A percentile compares a stretch with the other conserved stretches of the same genome.
Conservation (phyloP, 768 basidiomycete genomes). For the Russula olivacea region DNA sequence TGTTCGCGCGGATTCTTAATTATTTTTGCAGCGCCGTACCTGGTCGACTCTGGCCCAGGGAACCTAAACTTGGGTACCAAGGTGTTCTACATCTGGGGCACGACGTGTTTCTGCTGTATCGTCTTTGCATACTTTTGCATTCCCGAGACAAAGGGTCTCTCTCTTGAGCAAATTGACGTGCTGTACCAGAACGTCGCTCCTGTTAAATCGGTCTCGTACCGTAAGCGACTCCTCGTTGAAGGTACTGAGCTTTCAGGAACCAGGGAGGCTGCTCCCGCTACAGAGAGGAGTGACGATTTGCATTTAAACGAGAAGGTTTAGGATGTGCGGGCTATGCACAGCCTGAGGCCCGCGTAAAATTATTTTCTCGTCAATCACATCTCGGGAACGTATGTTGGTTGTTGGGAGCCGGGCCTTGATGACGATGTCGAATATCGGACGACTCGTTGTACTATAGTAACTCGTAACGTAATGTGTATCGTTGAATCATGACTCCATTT, state of each 20-base stretch:
- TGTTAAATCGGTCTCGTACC: conserved; percentile 38
- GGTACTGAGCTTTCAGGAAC: background rate
- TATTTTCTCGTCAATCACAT: background rate
- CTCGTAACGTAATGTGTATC: background rate
- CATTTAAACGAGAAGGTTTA: conserved; percentile 14
- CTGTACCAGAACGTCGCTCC: conserved; percentile 67
- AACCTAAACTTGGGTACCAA: conserved; percentile 57
- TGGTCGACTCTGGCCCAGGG: conserved; percentile 41
- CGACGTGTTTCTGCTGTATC: conserved; percentile 60
- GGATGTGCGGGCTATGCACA: too few species aligned
- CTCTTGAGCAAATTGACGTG: conserved; percentile 78
- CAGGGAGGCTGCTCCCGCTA: background rate
- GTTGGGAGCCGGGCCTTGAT: background rate
- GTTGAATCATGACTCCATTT: too few species aligned
- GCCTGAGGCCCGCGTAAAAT: background rate
- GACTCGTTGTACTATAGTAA: conserved; percentile 9
- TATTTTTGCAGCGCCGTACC: conserved; percentile 38
- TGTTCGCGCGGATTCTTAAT: background rate
- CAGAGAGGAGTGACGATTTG: background rate
- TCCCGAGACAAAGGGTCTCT: conserved; percentile 78
- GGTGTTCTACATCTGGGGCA: conserved; percentile 85
- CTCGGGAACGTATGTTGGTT: background rate
- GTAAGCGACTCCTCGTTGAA: conserved; percentile 27
- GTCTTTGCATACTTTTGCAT: conserved; percentile 78
- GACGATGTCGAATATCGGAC: background rate